Conservation (phyloP, 768 basidiomycete genomes). For the Tylopilus intermedius region DNA sequence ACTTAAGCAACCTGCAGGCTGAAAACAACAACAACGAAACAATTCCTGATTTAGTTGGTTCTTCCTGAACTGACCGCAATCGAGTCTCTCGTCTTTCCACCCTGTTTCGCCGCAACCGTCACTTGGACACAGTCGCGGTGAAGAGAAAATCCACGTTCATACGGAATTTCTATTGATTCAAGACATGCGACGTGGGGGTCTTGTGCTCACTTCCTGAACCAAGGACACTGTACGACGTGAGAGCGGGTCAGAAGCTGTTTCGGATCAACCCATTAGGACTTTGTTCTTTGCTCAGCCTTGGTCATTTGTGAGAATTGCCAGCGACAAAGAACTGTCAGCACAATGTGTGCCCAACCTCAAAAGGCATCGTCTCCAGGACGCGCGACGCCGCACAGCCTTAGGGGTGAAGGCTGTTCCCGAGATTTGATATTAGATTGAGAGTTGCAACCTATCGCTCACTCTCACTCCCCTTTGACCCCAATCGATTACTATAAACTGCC, state of each 20-base stretch:
- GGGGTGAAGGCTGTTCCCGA: slow-evolving; percentile 3
- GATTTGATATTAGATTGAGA: slow-evolving; percentile 14
- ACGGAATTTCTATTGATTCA: slow-evolving; percentile 4
- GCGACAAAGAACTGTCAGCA: slow-evolving; percentile 1
- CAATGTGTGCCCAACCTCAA: not conserved
- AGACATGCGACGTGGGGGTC: not conserved
- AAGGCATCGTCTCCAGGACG: slow-evolving; percentile 11
- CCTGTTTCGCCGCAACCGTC: not conserved
- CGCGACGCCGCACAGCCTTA: slow-evolving; percentile 11
- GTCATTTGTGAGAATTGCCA: not conserved
- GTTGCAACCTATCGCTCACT: slow-evolving; percentile 3
- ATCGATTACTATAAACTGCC: slow-evolving; percentile 5
- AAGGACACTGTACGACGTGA: slow-evolving; percentile 2
- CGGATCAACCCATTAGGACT: slow-evolving; percentile 8
- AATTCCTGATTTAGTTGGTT: not conserved
- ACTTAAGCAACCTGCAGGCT: too few relatives aligned
- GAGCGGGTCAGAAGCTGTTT: slow-evolving; percentile 7
- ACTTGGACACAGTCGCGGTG: not conserved
- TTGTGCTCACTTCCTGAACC: not conserved
- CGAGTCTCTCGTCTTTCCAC: not conserved
- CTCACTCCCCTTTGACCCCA: slow-evolving; percentile 11
- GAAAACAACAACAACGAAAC: not conserved
- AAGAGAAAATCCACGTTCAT: slow-evolving; percentile 10
- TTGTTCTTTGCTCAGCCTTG: not conserved
- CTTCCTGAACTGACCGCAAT: not conserved